Evolutionary conservation across 805 yeast species (phyloP), one percentile per base, ranked within the genome.

Genomic region (Sporopachydermia lactativora): DNA sequence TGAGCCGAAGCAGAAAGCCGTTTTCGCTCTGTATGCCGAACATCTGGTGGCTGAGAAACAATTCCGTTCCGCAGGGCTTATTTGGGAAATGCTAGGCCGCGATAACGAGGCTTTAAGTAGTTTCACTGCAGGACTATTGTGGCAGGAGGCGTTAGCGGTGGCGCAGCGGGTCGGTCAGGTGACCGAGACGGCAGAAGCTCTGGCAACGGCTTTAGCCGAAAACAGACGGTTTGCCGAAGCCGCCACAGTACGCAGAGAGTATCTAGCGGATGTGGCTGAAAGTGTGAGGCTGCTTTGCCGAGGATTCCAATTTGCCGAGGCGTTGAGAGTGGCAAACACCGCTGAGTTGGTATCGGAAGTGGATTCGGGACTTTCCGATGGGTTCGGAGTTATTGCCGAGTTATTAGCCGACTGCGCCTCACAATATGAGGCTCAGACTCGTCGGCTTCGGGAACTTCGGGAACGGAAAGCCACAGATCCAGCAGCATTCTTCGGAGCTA

Each of bases 331-430:
- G 17, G 77, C 83, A 4, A 53, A 61, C 15, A 66, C 66, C 35
- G 68, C 71, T 41, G 53, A 59, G 3, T 47, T 50, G 14, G 51
- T 47, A 39, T 42, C 51, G 3, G 41, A 43, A 19, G 24, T 39
- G 5, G 45, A 34, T 13, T 73, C 77, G 1, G 81, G 77, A 15
- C 58, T 89, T 31, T 77, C 81, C 39, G 97, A 89, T 56, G 92
- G 94, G 1, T 92, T 86, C 59, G 95, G 94, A 47, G 64, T 71
- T 0, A 66, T 86, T 46, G 89, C 94, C 3, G 97, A 92, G 59
- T 65, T 92, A 19, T 58, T 89, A 34, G 92, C 96, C n/a, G 99
- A 92, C 57, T 92, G 96, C 63, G 76, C 74, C 50, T 74, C 81
- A 13, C 99, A 92, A 64, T 60, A 83, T 15, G 70, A 66, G 36